phyloP scores from a whole-genome alignment of 768 basidiomycete species.

The Hericium coralloides region DNA sequence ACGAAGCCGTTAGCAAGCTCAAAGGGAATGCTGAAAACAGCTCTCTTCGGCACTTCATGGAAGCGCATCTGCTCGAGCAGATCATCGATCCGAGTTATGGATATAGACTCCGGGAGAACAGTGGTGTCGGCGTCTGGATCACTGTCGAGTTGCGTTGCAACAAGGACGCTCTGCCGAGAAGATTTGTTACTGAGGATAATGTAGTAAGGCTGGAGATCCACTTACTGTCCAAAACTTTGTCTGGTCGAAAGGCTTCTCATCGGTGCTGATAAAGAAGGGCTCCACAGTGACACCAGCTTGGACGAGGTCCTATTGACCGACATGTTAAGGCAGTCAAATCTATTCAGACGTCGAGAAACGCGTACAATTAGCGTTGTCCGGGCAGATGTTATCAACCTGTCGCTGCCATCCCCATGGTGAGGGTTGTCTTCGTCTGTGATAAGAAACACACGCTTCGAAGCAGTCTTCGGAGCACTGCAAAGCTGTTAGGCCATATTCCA shows the following conservation, averaged over 20 bases:
- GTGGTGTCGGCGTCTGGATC: slow-evolving; percentile 42
- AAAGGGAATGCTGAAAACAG: slow-evolving; percentile 75
- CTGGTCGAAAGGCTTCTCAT: slow-evolving; percentile 59
- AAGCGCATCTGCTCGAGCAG: slow-evolving; percentile 74
- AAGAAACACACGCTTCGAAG: slow-evolving; percentile 87
- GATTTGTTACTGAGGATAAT: background rate
- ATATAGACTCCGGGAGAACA: slow-evolving; percentile 59
- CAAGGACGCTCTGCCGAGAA: slow-evolving; percentile 45
- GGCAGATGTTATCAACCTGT: slow-evolving; percentile 58
- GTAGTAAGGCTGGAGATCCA: slow-evolving; percentile 1
- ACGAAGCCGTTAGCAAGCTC: slow-evolving; percentile 63
- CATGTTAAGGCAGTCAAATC: background rate
- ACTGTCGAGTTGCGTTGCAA: slow-evolving; percentile 38
- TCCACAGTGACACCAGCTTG: slow-evolving; percentile 75
- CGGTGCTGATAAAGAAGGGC: slow-evolving; percentile 80
- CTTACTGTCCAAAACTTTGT: slow-evolving; percentile 74
- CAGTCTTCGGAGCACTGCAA: slow-evolving; percentile 71
- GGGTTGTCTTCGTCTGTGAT: slow-evolving; percentile 90
- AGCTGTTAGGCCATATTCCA: background rate
- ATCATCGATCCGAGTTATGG: slow-evolving; percentile 70
- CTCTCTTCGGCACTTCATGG: slow-evolving; percentile 75
- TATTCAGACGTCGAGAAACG: slow-evolving; percentile 2
- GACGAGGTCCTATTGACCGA: slow-evolving; percentile 54
- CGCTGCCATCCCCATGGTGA: slow-evolving; percentile 41
- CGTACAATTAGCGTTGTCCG: slow-evolving; percentile 61